phyloP scores from a whole-genome alignment of 2,329 filamentous ascomycete species.

The Fusarium illudens region DNA sequence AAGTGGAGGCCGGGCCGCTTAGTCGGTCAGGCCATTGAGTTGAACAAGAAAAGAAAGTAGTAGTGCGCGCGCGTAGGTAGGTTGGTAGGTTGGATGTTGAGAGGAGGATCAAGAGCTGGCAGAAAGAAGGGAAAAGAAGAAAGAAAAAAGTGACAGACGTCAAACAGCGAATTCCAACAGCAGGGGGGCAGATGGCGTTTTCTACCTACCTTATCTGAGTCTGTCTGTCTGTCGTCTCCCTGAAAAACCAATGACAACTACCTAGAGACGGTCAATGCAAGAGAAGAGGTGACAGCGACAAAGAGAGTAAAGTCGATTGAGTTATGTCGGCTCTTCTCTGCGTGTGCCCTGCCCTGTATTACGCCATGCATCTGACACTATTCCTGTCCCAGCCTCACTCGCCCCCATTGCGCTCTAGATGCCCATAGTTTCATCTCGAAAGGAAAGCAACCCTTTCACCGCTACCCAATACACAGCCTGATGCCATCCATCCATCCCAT shows the following conservation, averaged over 20 bases:
- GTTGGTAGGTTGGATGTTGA: background rate
- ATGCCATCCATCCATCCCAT: too few relatives aligned
- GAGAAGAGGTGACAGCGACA: background rate
- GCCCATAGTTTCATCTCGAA: background rate
- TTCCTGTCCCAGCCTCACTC: background rate
- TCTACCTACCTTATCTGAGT: background rate
- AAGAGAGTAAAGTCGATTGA: background rate
- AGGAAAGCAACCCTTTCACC: background rate
- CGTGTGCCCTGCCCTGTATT: background rate
- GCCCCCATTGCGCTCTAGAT: background rate
- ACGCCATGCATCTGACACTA: background rate
- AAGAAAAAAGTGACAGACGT: slow-evolving; percentile 4
- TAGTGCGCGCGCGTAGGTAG: background rate
- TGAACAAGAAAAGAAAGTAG: background rate
- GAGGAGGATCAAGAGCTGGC: background rate
- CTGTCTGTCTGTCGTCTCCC: background rate
- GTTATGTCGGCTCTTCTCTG: background rate
- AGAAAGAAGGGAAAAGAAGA: background rate
- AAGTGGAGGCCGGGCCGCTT: slow-evolving; percentile 12
- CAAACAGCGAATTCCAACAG: background rate
- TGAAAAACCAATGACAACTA: background rate
- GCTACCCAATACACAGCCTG: background rate
- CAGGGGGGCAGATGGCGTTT: slow-evolving; percentile 1
- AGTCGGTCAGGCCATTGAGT: slow-evolving; percentile 19
- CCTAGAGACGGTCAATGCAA: background rate